These are phyloP conservation scores for Haematococcus lacustris DNA, from an alignment of 139 green algal genomes.

Conservation along the genomic window DNA sequence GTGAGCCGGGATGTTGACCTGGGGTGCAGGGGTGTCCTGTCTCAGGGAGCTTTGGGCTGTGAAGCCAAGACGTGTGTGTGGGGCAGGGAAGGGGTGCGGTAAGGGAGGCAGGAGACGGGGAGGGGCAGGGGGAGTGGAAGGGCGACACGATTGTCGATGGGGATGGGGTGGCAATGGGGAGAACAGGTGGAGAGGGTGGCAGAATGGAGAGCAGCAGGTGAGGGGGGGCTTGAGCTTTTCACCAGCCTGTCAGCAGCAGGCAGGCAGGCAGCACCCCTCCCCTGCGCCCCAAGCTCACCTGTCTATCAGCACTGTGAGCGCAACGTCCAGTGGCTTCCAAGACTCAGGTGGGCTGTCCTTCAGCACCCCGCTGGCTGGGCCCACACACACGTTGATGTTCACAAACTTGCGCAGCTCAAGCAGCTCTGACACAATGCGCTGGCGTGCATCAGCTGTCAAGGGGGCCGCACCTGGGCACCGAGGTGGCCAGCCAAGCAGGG, in stretches of 20 bases:
- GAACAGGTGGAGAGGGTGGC: neutral
- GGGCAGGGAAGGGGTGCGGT: neutral
- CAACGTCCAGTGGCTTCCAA: conserved; percentile 67
- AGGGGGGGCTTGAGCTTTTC: neutral
- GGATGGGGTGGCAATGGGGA: neutral
- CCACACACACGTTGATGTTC: conserved; percentile 46
- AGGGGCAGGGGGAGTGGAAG: neutral
- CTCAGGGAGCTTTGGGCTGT: neutral
- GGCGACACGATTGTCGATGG: neutral
- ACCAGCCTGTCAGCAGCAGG: too few relatives aligned
- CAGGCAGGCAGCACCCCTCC: neutral
- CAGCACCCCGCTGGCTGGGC: conserved; percentile 39
- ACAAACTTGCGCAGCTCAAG: conserved; percentile 42
- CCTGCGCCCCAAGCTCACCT: conserved; percentile 25
- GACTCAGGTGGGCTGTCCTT: conserved; percentile 22
- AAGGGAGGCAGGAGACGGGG: neutral
- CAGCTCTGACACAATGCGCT: conserved; percentile 77
- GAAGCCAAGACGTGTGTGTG: neutral
- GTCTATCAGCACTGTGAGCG: conserved; percentile 70
- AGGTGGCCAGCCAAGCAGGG: neutral
- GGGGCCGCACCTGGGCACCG: conserved; percentile 56
- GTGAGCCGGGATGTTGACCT: conserved; percentile 72
- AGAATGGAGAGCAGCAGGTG: neutral
- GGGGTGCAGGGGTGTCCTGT: neutral
- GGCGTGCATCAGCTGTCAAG: conserved; percentile 63